These are phyloP conservation scores for Ceratocystis alfenasii DNA, from an alignment of 2,329 filamentous ascomycete genomes.

Conservation along the genomic window DNA sequence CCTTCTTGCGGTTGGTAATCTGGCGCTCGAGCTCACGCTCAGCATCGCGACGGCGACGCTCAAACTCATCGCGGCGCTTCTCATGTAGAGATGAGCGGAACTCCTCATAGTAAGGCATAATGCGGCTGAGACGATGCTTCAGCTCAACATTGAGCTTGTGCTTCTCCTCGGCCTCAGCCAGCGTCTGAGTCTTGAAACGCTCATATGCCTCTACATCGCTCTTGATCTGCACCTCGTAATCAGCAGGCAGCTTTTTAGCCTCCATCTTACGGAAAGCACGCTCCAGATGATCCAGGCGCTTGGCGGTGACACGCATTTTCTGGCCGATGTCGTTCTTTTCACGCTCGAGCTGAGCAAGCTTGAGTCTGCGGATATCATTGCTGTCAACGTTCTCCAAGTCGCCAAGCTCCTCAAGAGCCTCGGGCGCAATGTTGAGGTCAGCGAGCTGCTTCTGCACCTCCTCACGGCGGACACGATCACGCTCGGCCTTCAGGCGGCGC, in stretches of 20 bases:
- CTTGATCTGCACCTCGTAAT: conserved; percentile 74
- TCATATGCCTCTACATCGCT: conserved; percentile 71
- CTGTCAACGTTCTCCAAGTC: conserved; percentile 79
- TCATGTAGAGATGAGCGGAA: conserved; percentile 76
- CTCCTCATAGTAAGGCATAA: conserved; percentile 71
- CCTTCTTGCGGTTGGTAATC: conserved; percentile 77
- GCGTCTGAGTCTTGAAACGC: conserved; percentile 60
- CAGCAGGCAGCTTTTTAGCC: conserved; percentile 73
- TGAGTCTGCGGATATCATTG: conserved; percentile 83
- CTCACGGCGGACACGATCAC: conserved; percentile 79
- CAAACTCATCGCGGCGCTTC: conserved; percentile 86
- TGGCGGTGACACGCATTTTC: conserved; percentile 79
- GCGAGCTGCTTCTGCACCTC: conserved; percentile 87
- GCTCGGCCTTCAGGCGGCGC: conserved; percentile 73
- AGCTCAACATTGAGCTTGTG: conserved; percentile 86
- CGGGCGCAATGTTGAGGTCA: conserved; percentile 80
- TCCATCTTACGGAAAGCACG: conserved; percentile 95
- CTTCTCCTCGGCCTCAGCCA: conserved; percentile 71
- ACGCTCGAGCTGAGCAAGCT: conserved; percentile 88
- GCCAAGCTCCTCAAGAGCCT: conserved; percentile 59
- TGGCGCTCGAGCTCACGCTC: conserved; percentile 89
- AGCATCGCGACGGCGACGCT: conserved; percentile 81
- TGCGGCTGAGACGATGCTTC: conserved; percentile 78
- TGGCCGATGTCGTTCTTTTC: conserved; percentile 96
- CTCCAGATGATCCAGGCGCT: conserved; percentile 93